Evolutionary conservation across 805 yeast genomes (phyloP).

Genomic region (Suhomyces pyralidae): DNA sequence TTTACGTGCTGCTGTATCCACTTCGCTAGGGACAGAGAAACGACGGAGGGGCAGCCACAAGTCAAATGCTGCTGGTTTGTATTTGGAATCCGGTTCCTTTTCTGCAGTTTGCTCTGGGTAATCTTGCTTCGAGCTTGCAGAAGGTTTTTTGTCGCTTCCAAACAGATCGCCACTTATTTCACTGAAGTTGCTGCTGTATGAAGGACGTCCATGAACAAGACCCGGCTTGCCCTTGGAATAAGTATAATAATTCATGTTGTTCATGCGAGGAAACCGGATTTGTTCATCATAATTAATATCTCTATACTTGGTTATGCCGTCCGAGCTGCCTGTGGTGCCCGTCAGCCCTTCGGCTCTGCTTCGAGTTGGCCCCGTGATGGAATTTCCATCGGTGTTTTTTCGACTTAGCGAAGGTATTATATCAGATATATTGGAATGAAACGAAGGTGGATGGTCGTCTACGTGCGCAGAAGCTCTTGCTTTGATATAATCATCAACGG

Average conservation of each 20-base stretch:
- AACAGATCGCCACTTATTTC: not conserved
- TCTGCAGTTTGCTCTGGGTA: not conserved
- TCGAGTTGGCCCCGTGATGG: not conserved
- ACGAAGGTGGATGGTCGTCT: slow-evolving; percentile 4
- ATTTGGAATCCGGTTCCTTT: slow-evolving; percentile 11
- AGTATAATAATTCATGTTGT: slow-evolving; percentile 29
- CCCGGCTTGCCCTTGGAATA: slow-evolving; percentile 7
- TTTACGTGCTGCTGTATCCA: not conserved
- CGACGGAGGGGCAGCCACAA: slow-evolving; percentile 38
- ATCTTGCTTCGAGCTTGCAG: not conserved
- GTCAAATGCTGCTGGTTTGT: slow-evolving; percentile 49
- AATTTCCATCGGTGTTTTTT: not conserved
- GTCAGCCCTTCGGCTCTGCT: not conserved
- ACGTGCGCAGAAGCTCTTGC: not conserved
- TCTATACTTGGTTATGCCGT: not conserved
- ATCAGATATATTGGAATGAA: slow-evolving; percentile 27
- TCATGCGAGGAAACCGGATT: slow-evolving; percentile 54
- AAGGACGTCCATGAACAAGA: not conserved
- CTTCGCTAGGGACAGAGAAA: slow-evolving; percentile 22
- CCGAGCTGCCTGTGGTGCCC: slow-evolving; percentile 1
- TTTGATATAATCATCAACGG: slow-evolving; percentile 16
- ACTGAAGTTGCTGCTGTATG: slow-evolving; percentile 1
- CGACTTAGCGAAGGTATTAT: slow-evolving; percentile 16
- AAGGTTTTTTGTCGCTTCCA: not conserved
- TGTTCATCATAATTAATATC: slow-evolving; percentile 49